phyloP scores from a whole-genome alignment of 352 stramenopile genomes.

The Globisporangium spinosum region DNA sequence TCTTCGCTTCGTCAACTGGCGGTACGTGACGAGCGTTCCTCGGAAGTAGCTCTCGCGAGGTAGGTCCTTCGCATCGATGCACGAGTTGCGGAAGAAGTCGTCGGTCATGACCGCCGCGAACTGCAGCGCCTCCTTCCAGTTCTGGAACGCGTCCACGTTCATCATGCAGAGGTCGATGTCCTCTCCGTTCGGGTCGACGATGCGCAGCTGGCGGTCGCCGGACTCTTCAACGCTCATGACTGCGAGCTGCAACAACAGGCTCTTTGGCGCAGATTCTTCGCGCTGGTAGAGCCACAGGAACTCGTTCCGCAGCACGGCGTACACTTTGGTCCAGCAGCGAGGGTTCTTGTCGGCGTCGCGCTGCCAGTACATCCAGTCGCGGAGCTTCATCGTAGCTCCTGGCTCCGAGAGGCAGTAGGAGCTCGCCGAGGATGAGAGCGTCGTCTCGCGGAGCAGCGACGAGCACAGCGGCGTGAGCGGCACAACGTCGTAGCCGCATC shows the following conservation, averaged over 20 bases:
- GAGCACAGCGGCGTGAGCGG: conserved; percentile 2
- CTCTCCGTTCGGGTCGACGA: conserved; percentile 50
- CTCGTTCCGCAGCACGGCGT: conserved; percentile 43
- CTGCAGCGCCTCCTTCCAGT: conserved; percentile 35
- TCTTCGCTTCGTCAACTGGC: conserved; percentile 31
- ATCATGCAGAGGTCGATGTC: conserved; percentile 39
- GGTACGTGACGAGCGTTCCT: conserved; percentile 42
- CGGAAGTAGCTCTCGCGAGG: conserved; percentile 42
- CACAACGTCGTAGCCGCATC: neutral
- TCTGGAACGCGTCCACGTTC: conserved; percentile 23
- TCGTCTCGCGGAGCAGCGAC: neutral
- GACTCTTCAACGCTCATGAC: conserved; percentile 38
- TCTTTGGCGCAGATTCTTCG: conserved; percentile 28
- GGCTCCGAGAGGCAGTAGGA: conserved; percentile 3
- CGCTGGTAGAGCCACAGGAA: conserved; percentile 59
- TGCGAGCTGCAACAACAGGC: conserved; percentile 49
- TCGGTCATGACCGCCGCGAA: conserved; percentile 34
- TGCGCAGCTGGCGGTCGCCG: conserved; percentile 29
- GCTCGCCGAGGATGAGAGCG: conserved; percentile 7
- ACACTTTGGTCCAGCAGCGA: conserved; percentile 68
- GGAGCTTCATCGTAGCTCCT: conserved; percentile 9
- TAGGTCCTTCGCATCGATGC: conserved; percentile 30
- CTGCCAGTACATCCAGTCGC: conserved; percentile 68
- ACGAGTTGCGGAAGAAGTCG: conserved; percentile 37
- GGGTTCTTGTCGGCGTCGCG: conserved; percentile 33